Evolutionary conservation across 1,284 basidiomycete genomes (phyloP).

Genomic region (Cutaneotrichosporon sp.): DNA sequence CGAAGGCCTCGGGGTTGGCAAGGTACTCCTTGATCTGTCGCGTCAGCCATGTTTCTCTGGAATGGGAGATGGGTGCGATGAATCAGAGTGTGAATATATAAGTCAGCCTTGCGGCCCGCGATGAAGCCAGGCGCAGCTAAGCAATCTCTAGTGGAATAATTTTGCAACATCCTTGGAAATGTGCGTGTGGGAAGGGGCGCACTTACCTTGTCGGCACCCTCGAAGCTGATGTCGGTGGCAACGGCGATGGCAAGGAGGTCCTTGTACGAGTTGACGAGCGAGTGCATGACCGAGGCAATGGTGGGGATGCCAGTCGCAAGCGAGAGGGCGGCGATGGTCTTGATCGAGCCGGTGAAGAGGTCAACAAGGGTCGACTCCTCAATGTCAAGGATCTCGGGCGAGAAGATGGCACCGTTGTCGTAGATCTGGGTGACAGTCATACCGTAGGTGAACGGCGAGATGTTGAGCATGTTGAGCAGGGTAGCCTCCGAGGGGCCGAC

Average conservation of each 20-base stretch:
- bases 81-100: slow-evolving; percentile 38
- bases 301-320: slow-evolving; percentile 95
- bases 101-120: slow-evolving; percentile 31
- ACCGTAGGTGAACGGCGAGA: slow-evolving; percentile 97
- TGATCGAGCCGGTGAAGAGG: slow-evolving; percentile 87
- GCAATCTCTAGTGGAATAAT: slow-evolving; percentile 48
- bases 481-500: slow-evolving; percentile 97
- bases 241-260: slow-evolving; percentile 88
- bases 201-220: slow-evolving; percentile 83
- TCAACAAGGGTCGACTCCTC: slow-evolving; percentile 84
- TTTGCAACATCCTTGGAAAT: slow-evolving; percentile 22
- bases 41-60: slow-evolving; percentile 10
- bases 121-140: slow-evolving; percentile 50
- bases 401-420: slow-evolving; percentile 85
- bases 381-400: slow-evolving; percentile 86
- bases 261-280: slow-evolving; percentile 98
- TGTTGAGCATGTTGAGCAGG: slow-evolving; percentile 98
- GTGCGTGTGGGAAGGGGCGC: slow-evolving; percentile 8
- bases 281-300: slow-evolving; percentile 86
- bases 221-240: slow-evolving; percentile 91
- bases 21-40: slow-evolving; percentile 86
- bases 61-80: not conserved
- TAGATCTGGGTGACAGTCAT: slow-evolving; percentile 94
- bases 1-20: slow-evolving; percentile 95
- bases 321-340: slow-evolving; percentile 93